Evolutionary conservation across 1,139 yeast genomes (phyloP), one percentile per base, ranked within the genome.

Genomic region (Suhomyces maxii): DNA sequence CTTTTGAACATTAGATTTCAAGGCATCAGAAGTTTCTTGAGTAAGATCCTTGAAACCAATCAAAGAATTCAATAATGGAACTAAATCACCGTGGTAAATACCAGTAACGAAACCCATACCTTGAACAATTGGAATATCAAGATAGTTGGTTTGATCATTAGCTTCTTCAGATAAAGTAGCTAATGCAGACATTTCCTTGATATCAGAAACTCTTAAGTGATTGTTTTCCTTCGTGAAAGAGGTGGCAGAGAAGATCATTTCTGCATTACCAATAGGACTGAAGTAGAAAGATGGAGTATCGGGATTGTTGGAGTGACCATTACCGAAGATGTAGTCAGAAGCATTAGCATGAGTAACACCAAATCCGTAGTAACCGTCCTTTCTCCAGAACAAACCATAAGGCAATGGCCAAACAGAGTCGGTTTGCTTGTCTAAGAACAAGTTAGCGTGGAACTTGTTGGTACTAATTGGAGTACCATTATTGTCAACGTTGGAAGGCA

Each of bases 371-470:
- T 68, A 67, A 40, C 57, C 66, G 7, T 37, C 35, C 8, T 70
- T 71, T 28, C 61, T 63, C 75, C 78, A 83, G 84, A 89, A 88
- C 37, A 89, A 65, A 1, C 89, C 83, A 60, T 88, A 89, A 1
- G 97, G 97, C 57, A 85, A 90, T 1, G 95, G 80, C 84, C 88
- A 89, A 5, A 84, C 79, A 56, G 73, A 85, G 45, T 79, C 67
- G 9, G 79, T 77, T 59, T 87, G 93, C 36, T 69, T 68, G 1
- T 76, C 93, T 25, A 90, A 76, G 50, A 89, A 68, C 61, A 89
- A 68, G 65, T 90, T 90, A 8, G 88, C 85, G 62, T 86, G 89
- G 64, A 89, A 90, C 62, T 89, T 89, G 68, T 90, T 90, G 14
- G 97, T 89, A 53, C 82, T 82, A 40, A 83, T 75, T 7, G 95